Evolutionary conservation across 305 asterid species (phyloP), one percentile per base, ranked within the genome.

Genomic region (Fraxinus dipetala): DNA sequence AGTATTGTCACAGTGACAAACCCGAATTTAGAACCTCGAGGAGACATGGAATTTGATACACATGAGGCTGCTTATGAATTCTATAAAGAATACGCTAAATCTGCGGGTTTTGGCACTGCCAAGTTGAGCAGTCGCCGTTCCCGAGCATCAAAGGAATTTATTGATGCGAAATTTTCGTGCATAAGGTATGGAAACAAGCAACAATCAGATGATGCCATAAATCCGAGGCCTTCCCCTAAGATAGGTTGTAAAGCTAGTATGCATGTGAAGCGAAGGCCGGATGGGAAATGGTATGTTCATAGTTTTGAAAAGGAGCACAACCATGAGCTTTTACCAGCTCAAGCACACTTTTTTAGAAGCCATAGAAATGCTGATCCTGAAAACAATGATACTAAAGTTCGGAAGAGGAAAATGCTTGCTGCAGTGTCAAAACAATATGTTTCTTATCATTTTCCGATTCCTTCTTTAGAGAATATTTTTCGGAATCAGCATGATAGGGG

Each of bases 171-270:
- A 82, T 95, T 94, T 84, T 91, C 99, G 16, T 95, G 99, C 90
- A 92, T 92, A 79, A 90, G 98, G 85, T 94, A 95, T 77, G 99
- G 98, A 16, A 94, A 88, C 81, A 93, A 91, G 90, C 99, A 93
- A 69, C 97, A 94, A 81, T 95, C 99, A 0, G 98, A 95, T 65
- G 97, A 94, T 82, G 98, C 97, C 22, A 85, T 90, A 80, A 94
- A 93, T 78, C 98, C 97, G 8, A 90, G 99, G 87, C 98, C 99
- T 76, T 92, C 97, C 0, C 97, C 98, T 5, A 95, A 95, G 85
- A 95, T 92, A 80, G 99, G 97, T 7, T 95, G 99, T 87, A 94
- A 95, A 85, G 99, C 99, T 76, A 94, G 99, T 85, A 88, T 95
- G 97, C 98, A 95, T 75, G 99, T 95, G 48, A 95, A 95, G 90